These are phyloP conservation scores for Xylaria scruposa DNA, from an alignment of 495 filamentous ascomycete genomes.

Conservation along the genomic window DNA sequence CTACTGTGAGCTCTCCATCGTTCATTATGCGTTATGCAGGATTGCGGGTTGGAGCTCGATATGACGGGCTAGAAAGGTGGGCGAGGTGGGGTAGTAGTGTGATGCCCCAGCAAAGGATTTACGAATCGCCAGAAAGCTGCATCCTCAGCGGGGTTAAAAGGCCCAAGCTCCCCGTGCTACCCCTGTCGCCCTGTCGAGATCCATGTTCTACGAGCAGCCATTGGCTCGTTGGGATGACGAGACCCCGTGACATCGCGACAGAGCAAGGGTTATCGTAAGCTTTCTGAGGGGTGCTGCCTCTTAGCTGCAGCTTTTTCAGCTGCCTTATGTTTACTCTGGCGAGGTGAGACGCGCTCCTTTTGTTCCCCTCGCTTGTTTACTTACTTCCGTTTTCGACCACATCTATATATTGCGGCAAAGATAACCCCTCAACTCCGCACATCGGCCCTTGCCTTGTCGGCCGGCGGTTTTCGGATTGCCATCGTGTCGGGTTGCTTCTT, in stretches of 20 bases:
- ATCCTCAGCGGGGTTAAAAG: conserved; percentile 19
- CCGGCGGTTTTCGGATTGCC: conserved; percentile 6
- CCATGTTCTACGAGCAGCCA: conserved; percentile 2
- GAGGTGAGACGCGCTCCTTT: conserved; percentile 19
- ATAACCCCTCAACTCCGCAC: conserved; percentile 29
- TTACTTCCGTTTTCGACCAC: conserved; percentile 21
- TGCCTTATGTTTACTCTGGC: conserved; percentile 16
- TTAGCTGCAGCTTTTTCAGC: conserved; percentile 29
- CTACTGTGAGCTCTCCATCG: conserved; percentile 8
- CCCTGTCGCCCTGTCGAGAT: neutral
- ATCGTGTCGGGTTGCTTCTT: neutral
- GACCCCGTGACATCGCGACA: conserved; percentile 31
- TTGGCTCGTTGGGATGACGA: conserved; percentile 16
- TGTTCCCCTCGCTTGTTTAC: conserved; percentile 23
- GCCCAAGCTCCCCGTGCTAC: conserved; percentile 24
- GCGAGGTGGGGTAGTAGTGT: conserved; percentile 6
- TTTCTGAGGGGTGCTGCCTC: conserved; percentile 10
- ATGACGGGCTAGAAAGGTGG: conserved; percentile 14
- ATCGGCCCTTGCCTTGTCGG: conserved; percentile 16
- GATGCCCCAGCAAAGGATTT: conserved; percentile 18
- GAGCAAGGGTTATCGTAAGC: conserved; percentile 19
- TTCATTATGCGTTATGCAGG: conserved; percentile 8
- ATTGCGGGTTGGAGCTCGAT: conserved; percentile 15
- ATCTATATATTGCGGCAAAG: neutral
- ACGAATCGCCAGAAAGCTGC: conserved; percentile 12